Evolutionary conservation across 2,329 filamentous ascomycete genomes (phyloP).

Genomic region (Bipolaris oryzae): DNA sequence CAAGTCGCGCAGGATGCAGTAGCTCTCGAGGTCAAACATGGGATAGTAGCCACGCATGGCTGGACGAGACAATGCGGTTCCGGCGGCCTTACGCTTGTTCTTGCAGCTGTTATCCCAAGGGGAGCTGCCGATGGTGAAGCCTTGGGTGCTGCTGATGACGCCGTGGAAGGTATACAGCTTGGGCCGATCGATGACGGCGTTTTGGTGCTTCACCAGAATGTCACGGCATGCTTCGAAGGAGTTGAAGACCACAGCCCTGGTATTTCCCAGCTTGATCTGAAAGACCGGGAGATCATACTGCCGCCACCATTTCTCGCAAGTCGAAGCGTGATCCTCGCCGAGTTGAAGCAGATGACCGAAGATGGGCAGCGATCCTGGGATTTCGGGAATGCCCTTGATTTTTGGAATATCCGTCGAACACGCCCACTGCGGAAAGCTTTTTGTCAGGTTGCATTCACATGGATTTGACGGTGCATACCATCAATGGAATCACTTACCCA

Average conservation of each 20-base stretch:
- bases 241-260: constrained; percentile 59
- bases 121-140: constrained; percentile 61
- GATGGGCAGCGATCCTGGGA: constrained; percentile 58
- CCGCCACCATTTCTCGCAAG: constrained; percentile 59
- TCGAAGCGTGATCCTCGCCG: constrained; percentile 60
- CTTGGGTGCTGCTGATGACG: constrained; percentile 56
- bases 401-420: constrained; percentile 55
- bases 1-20: constrained; percentile 58
- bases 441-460: neutral
- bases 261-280: constrained; percentile 61
- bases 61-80: constrained; percentile 52
- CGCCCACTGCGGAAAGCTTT: neutral
- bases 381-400: constrained; percentile 57
- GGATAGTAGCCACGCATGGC: constrained; percentile 56
- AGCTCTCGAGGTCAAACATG: constrained; percentile 61
- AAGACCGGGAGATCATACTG: constrained; percentile 56
- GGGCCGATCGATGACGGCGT: constrained; percentile 58
- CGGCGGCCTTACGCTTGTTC: constrained; percentile 60
- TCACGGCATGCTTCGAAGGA: constrained; percentile 60
- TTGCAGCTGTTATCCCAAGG: constrained; percentile 62
- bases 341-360: constrained; percentile 59
- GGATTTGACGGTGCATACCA: neutral
- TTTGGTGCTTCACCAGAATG: constrained; percentile 57
- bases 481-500: neutral
- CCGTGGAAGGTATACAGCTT: constrained; percentile 62